Evolutionary conservation across 139 green algal species (phyloP).

Genomic region (Auxenochlorella pyrenoidosa): DNA sequence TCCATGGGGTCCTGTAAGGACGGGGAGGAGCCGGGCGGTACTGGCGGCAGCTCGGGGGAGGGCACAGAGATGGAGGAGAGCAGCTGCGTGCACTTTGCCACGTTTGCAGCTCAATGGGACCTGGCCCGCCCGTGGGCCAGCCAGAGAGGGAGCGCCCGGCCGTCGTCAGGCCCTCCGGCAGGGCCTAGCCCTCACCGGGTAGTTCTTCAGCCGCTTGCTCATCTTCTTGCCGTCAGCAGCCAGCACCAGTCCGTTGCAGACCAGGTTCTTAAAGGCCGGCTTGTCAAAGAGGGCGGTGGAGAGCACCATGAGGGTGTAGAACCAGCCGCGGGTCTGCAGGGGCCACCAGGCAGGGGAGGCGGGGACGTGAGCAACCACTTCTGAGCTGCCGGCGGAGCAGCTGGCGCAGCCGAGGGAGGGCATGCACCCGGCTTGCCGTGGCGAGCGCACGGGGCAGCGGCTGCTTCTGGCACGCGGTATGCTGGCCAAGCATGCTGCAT

Average conservation of each 20-base stretch:
- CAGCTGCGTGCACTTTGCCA: no score
- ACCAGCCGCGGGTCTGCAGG: conserved; percentile 78
- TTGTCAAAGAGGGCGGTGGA: conserved; percentile 98
- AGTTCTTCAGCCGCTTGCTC: conserved; percentile 99
- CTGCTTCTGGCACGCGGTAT: no score
- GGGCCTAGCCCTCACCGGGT: conserved; percentile 90
- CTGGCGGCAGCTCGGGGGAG: no score
- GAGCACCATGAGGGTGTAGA: conserved; percentile 99
- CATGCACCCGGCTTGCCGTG: no score
- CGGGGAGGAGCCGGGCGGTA: background rate
- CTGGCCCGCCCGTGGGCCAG: no score
- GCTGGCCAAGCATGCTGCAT: background rate
- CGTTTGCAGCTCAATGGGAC: background rate
- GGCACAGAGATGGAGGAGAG: no score
- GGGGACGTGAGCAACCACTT: no score
- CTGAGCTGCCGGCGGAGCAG: no score
- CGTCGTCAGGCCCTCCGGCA: no score
- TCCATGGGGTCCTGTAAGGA: conserved; percentile 77
- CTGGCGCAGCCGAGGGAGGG: no score
- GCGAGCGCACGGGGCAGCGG: background rate
- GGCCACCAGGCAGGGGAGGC: background rate
- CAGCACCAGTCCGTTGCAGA: conserved; percentile 99
- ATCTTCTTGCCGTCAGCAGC: conserved; percentile 99
- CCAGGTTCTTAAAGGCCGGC: conserved; percentile 98
- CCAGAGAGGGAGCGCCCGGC: no score